A percentile compares a stretch with the other conserved stretches of the same genome.
phyloP scores from a whole-genome alignment of 2,329 filamentous ascomycete genomes.

The Macrophomina tecta region DNA sequence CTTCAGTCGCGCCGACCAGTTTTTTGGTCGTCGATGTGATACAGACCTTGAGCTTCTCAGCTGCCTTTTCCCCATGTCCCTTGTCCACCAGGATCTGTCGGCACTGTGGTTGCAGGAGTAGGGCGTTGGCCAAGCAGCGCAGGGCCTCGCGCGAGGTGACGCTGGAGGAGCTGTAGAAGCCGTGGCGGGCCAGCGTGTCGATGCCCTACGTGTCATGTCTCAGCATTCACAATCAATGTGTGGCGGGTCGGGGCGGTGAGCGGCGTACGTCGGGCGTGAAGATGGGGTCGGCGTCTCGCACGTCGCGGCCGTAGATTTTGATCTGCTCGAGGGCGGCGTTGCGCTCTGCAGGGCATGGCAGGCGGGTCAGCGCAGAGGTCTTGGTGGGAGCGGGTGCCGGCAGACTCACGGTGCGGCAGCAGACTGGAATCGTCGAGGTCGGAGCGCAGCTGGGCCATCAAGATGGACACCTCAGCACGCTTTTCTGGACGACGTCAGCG shows the following conservation, averaged over 20 bases:
- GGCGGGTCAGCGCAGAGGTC: slow-evolving; percentile 12
- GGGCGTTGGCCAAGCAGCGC: slow-evolving; percentile 82
- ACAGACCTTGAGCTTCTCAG: slow-evolving; percentile 68
- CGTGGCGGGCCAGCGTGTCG: slow-evolving; percentile 72
- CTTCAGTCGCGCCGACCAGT: slow-evolving; percentile 26
- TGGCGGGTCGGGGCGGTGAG: slow-evolving; percentile 21
- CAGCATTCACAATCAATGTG: slow-evolving; percentile 7
- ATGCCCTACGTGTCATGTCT: slow-evolving; percentile 67
- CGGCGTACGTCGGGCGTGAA: slow-evolving; percentile 74
- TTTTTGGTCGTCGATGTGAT: slow-evolving; percentile 14
- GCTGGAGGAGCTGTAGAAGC: slow-evolving; percentile 68
- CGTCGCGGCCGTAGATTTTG: slow-evolving; percentile 78
- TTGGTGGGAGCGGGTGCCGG: neutral
- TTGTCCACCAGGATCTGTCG: slow-evolving; percentile 76
- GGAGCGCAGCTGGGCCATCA: slow-evolving; percentile 66
- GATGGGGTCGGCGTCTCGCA: slow-evolving; percentile 76
- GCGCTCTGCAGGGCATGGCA: slow-evolving; percentile 58
- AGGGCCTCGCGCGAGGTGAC: slow-evolving; percentile 74
- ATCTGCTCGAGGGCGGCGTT: slow-evolving; percentile 66
- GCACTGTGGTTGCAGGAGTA: slow-evolving; percentile 72
- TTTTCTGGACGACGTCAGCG: slow-evolving; percentile 59
- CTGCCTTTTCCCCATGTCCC: slow-evolving; percentile 70
- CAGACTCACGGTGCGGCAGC: slow-evolving; percentile 62
- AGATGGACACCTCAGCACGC: slow-evolving; percentile 68
- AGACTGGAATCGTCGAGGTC: slow-evolving; percentile 69